Conservation (phyloP, 331 rosid species). For the Arachis monticola region DNA sequence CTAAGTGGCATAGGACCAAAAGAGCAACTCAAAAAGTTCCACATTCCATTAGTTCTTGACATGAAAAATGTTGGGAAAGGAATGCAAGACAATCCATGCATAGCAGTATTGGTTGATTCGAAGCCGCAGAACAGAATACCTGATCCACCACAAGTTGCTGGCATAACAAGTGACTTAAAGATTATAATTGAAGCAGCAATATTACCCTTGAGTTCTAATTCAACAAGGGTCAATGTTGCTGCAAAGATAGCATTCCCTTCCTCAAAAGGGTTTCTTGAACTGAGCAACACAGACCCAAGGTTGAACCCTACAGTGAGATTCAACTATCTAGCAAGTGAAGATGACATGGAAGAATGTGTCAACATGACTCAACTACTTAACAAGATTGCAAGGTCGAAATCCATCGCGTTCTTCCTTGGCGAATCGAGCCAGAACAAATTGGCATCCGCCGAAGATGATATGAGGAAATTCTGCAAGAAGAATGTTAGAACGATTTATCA, state of each 20-base stretch:
- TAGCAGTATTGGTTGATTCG: slow-evolving; percentile 59
- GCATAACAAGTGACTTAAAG: slow-evolving; percentile 61
- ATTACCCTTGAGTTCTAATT: slow-evolving; percentile 54
- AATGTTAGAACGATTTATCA: slow-evolving; percentile 70
- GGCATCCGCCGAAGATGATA: slow-evolving; percentile 44
- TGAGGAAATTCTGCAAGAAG: slow-evolving; percentile 55
- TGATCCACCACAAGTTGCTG: slow-evolving; percentile 75
- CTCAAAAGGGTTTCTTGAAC: slow-evolving; percentile 61
- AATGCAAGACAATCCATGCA: slow-evolving; percentile 78
- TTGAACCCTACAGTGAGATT: slow-evolving; percentile 68
- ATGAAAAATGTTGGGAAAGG: slow-evolving; percentile 57
- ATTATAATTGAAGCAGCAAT: slow-evolving; percentile 69
- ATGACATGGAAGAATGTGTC: slow-evolving; percentile 60
- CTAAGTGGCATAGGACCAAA: slow-evolving; percentile 75
- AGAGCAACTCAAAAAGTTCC: slow-evolving; percentile 50
- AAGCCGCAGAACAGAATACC: slow-evolving; percentile 60
- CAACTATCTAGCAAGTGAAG: slow-evolving; percentile 66
- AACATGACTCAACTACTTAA: slow-evolving; percentile 63
- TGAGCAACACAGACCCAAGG: slow-evolving; percentile 66
- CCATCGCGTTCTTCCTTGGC: slow-evolving; percentile 61
- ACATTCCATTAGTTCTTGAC: slow-evolving; percentile 49
- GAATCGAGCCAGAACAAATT: slow-evolving; percentile 42
- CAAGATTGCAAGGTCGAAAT: slow-evolving; percentile 55
- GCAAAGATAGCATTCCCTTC: slow-evolving; percentile 63
- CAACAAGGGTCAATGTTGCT: slow-evolving; percentile 58